phyloP scores from a whole-genome alignment of 805 yeast genomes.

The Candida oleophila region DNA sequence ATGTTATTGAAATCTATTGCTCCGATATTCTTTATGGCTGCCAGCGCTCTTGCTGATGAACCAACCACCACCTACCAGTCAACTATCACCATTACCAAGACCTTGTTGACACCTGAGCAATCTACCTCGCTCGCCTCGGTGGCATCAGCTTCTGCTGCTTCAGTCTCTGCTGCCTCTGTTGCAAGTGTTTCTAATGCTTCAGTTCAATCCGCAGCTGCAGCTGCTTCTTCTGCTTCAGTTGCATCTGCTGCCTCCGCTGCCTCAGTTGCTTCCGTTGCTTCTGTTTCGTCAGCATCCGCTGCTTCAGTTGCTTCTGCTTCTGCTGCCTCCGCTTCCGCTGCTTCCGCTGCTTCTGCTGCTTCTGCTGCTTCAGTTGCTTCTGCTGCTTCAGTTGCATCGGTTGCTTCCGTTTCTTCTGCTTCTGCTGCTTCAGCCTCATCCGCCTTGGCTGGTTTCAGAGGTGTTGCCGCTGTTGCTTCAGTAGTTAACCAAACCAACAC shows the following conservation, averaged over 20 bases:
- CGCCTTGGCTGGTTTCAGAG: slow-evolving; percentile 8
- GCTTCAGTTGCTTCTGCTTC: slow-evolving; percentile 12
- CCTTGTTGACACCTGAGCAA: slow-evolving; percentile 47
- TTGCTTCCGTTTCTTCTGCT: slow-evolving; percentile 8
- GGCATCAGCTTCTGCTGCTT: slow-evolving; percentile 16
- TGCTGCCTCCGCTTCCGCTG: slow-evolving; percentile 6
- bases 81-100: slow-evolving; percentile 47
- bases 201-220: slow-evolving; percentile 20
- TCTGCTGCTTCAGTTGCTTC: slow-evolving; percentile 8
- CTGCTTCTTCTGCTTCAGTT: slow-evolving; percentile 12
- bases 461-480: slow-evolving; percentile 8
- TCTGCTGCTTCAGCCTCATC: slow-evolving; percentile 11
- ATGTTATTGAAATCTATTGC: slow-evolving; percentile 16
- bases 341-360: slow-evolving; percentile 7
- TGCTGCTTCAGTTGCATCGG: slow-evolving; percentile 7
- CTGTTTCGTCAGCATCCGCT: slow-evolving; percentile 8
- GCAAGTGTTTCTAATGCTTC: slow-evolving; percentile 28
- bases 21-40: slow-evolving; percentile 15
- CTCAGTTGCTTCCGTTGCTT: slow-evolving; percentile 7
- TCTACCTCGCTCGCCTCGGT: slow-evolving; percentile 26
- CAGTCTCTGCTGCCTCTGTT: slow-evolving; percentile 16
- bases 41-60: slow-evolving; percentile 13
- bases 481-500: slow-evolving; percentile 7
- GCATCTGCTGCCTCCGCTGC: slow-evolving; percentile 12
- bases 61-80: slow-evolving; percentile 40